Percentiles rank a stretch among this genome's conserved stretches.
Conservation (phyloP, 352 stramenopile genomes). For the Phytopythium oedochilum region DNA sequence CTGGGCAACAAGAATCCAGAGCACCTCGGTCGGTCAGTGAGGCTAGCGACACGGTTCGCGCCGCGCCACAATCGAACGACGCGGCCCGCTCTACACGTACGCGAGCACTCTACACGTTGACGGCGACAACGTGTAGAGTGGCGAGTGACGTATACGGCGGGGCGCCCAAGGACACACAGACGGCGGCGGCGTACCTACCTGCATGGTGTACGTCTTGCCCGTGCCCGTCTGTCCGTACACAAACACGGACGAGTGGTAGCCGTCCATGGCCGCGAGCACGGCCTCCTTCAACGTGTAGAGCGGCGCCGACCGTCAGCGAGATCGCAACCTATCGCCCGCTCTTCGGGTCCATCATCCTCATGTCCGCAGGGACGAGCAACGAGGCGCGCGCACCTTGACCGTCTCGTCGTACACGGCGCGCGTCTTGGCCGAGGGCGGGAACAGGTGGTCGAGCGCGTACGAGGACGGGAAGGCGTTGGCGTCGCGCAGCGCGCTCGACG, state of each 20-base stretch:
- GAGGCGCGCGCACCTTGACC: constrained; percentile 45
- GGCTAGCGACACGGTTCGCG: constrained; percentile 1
- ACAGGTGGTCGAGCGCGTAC: constrained; percentile 88
- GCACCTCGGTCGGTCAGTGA: not conserved
- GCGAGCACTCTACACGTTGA: too few relatives aligned
- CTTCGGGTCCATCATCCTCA: too few relatives aligned
- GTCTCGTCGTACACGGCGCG: constrained; percentile 83
- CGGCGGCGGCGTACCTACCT: constrained; percentile 21
- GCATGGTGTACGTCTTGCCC: constrained; percentile 83
- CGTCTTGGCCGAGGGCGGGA: constrained; percentile 58
- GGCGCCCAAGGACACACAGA: not conserved
- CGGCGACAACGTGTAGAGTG: constrained; percentile 11
- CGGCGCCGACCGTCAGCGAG: not conserved
- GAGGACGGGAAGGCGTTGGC: constrained; percentile 48
- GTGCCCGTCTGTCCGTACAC: constrained; percentile 91
- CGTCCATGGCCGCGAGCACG: constrained; percentile 65
- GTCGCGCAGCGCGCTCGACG: constrained; percentile 15
- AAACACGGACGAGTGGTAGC: constrained; percentile 87
- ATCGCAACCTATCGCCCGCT: too few relatives aligned
- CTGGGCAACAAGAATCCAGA: constrained; percentile 1
- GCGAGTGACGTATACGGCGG: not conserved
- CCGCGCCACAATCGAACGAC: constrained; percentile 1
- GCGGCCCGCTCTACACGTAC: constrained; percentile 17
- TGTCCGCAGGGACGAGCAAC: too few relatives aligned
- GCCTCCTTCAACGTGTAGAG: constrained; percentile 29